phyloP scores from a whole-genome alignment of 75 land plant species.

The Selaginella moellendorffii region DNA sequence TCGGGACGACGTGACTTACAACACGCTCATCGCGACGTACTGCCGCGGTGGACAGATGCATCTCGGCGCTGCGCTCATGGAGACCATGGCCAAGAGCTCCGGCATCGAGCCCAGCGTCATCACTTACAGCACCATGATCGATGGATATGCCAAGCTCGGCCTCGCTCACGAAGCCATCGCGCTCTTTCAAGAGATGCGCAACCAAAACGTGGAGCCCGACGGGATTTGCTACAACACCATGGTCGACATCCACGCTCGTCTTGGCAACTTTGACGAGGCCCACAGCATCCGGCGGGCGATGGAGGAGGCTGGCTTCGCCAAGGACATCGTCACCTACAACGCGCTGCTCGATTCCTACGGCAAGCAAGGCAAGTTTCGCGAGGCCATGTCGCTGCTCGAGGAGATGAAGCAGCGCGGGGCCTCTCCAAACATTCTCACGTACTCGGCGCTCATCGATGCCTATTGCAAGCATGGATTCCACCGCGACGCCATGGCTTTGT shows the following conservation, averaged over 20 bases:
- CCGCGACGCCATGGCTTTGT: constrained; percentile 55
- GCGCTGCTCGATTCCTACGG: constrained; percentile 86
- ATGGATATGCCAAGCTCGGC: constrained; percentile 74
- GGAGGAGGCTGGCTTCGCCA: constrained; percentile 65
- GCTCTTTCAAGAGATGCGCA: constrained; percentile 66
- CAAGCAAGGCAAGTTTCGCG: constrained; percentile 68
- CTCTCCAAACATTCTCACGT: constrained; percentile 71
- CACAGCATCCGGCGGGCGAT: constrained; percentile 57
- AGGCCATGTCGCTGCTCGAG: constrained; percentile 40
- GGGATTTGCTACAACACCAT: constrained; percentile 79
- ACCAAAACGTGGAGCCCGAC: constrained; percentile 44
- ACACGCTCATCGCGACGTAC: constrained; percentile 80
- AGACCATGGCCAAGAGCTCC: too few relatives aligned
- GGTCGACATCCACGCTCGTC: constrained; percentile 67
- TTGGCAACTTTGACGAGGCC: constrained; percentile 83
- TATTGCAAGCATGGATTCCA: constrained; percentile 75
- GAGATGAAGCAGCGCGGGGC: constrained; percentile 51
- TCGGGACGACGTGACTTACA: constrained; percentile 80
- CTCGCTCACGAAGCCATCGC: constrained; percentile 66
- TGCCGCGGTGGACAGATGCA: constrained; percentile 88
- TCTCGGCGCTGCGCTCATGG: constrained; percentile 52
- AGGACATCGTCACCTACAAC: constrained; percentile 87
- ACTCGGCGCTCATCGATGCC: constrained; percentile 76
- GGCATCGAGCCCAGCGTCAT: constrained; percentile 69
- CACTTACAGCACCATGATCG: constrained; percentile 71